phyloP scores from a whole-genome alignment of 1,284 basidiomycete species.

The Sporisorium graminicola region DNA sequence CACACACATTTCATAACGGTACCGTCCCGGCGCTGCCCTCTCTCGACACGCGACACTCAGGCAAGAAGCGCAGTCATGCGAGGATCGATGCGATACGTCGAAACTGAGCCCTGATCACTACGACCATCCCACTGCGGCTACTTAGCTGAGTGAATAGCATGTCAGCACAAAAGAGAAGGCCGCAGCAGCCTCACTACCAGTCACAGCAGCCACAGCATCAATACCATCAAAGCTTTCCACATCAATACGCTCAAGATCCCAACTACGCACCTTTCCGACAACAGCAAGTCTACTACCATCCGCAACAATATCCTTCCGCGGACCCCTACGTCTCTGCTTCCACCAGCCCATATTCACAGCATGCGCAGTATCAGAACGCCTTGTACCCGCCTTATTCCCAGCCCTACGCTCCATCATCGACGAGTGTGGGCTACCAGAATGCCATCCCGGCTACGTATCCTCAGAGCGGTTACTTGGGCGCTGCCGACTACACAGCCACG shows the following conservation, averaged over 20 bases:
- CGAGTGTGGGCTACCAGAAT: background rate
- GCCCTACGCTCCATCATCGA: background rate
- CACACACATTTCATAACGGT: slow-evolving; percentile 8
- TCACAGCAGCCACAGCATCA: slow-evolving; percentile 15
- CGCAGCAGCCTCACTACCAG: slow-evolving; percentile 16
- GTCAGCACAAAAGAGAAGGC: slow-evolving; percentile 30
- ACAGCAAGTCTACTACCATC: slow-evolving; percentile 21
- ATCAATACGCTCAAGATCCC: slow-evolving; percentile 18
- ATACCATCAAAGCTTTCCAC: slow-evolving; percentile 3
- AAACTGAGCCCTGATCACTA: background rate
- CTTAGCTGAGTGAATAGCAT: slow-evolving; percentile 8
- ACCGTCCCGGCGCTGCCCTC: no score
- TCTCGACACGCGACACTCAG: no score
- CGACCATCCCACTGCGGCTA: background rate
- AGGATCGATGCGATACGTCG: slow-evolving; percentile 10
- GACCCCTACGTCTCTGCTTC: slow-evolving; percentile 19
- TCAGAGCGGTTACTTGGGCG: slow-evolving; percentile 4
- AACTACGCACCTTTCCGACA: slow-evolving; percentile 15
- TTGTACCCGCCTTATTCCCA: background rate
- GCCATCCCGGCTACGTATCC: slow-evolving; percentile 9
- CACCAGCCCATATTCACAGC: slow-evolving; percentile 12
- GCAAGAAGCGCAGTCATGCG: slow-evolving; percentile 20
- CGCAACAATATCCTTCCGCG: slow-evolving; percentile 18
- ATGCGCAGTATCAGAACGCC: slow-evolving; percentile 7
- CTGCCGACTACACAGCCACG: slow-evolving; percentile 1